Base-by-base conservation (phyloP, 495 filamentous ascomycete genomes). In the Podospora anserina region DNA sequence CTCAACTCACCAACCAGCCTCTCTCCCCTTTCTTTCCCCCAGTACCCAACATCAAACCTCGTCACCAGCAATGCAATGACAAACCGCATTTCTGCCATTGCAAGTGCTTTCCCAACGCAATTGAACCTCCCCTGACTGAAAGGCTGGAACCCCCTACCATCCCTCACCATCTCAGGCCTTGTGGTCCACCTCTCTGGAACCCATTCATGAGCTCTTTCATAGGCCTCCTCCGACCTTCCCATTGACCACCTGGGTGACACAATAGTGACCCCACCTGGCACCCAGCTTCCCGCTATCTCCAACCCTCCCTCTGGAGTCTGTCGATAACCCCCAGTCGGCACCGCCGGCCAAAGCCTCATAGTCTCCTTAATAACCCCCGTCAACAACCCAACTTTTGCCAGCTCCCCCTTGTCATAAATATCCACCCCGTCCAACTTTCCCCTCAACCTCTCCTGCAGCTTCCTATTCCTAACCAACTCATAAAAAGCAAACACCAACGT, bases 341-440 rank as follows among this genome's bases (percentile, higher is more conserved):
- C 76, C 0, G 88, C 84, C 5, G 87, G 83, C 69, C 84, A 85
- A 59, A 88, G 73, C 0, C 88, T 82, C 76, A 89, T 70, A 2
- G 77, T 75, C 71, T 90, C 88, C 56, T 86, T 75, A 1, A 88
- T 75, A 20, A 80, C 81, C 3, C 86, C 87, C n/a, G 81, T 56
- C 71, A 88, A 67, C 34, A 75, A 61, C 34, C 32, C 39, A 16
- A 71, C 53, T 26, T 61, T 61, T 4, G 68, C 58, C 13, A 75
- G 62, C 3, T 62, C 44, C 39, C 20, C 75, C 75, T 55, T 77
- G 71, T 7, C 65, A 64, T 19, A 69, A 62, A 39, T 68, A 65
- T 3, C 69, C 68, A 20, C 72, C 68, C 5, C 66, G 66, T 32
- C 83, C 78, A 30, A 86, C 76, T 65, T 85, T 13, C 72, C 20